phyloP scores from a whole-genome alignment of 2,329 filamentous ascomycete genomes.

The Penicillium sp. region DNA sequence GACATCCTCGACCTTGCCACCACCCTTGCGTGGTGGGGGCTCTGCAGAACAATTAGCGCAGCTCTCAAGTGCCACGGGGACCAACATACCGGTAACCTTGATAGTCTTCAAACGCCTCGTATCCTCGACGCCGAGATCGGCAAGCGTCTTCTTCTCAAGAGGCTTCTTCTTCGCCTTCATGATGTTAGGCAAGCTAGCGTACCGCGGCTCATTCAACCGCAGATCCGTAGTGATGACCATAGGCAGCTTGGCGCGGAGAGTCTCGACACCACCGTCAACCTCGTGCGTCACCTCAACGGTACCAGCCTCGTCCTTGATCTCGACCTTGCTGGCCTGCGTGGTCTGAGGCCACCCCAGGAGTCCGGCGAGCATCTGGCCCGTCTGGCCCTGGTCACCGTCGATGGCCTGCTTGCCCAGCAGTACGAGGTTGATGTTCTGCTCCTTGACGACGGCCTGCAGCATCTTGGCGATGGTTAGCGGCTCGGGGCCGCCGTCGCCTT shows the following conservation, averaged over 20 bases:
- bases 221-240: constrained; percentile 95
- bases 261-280: constrained; percentile 95
- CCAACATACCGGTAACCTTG: constrained; percentile 76
- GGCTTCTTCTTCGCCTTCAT: constrained; percentile 99
- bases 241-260: constrained; percentile 79
- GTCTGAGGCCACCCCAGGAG: constrained; percentile 91
- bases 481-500: constrained; percentile 69
- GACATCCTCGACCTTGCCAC: constrained; percentile 96
- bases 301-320: constrained; percentile 69
- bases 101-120: constrained; percentile 80
- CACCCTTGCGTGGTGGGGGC: constrained; percentile 82
- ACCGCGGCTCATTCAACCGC: constrained; percentile 90
- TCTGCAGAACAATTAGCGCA: constrained; percentile 54
- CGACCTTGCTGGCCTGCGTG: constrained; percentile 85
- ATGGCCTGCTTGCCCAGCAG: constrained; percentile 97
- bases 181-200: constrained; percentile 94
- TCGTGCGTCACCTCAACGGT: constrained; percentile 79
- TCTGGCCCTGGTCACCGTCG: constrained; percentile 94
- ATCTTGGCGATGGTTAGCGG: constrained; percentile 92
- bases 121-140: constrained; percentile 76
- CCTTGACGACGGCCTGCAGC: constrained; percentile 74
- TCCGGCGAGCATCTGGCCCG: constrained; percentile 95
- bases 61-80: neutral
- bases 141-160: constrained; percentile 84
- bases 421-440: constrained; percentile 87